These are phyloP conservation scores for Rhodamnia argentea DNA, from an alignment of 345 rosid species.

Conservation along the genomic window DNA sequence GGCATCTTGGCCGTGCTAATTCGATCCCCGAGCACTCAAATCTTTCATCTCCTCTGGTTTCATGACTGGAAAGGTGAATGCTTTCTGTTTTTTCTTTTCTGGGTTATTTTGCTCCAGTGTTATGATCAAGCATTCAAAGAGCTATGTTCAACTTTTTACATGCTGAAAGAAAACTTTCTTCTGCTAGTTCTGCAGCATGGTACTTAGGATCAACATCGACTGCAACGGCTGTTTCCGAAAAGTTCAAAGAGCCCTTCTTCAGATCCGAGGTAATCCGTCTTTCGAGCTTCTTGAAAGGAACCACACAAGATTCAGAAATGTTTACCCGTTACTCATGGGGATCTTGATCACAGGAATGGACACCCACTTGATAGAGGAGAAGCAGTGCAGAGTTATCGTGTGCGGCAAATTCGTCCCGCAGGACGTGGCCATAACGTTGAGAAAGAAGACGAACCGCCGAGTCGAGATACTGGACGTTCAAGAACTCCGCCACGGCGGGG, in stretches of 20 bases:
- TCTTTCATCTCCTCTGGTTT: not conserved
- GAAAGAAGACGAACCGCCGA: constrained; percentile 41
- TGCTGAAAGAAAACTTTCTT: not conserved
- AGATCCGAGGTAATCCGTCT: constrained; percentile 19
- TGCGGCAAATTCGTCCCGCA: constrained; percentile 26
- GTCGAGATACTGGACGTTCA: constrained; percentile 43
- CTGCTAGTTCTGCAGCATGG: constrained; percentile 26
- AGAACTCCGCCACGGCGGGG: not conserved
- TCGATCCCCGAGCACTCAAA: not conserved
- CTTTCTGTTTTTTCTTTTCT: not conserved
- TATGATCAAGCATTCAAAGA: not conserved
- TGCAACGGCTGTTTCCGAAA: constrained; percentile 40
- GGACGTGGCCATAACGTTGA: constrained; percentile 36
- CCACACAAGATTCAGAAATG: not conserved
- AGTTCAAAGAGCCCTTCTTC: constrained; percentile 32
- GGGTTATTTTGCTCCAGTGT: not conserved
- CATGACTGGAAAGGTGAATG: not conserved
- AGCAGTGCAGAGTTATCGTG: constrained; percentile 25
- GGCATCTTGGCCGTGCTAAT: not conserved
- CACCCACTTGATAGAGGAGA: constrained; percentile 30
- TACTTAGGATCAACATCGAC: constrained; percentile 43
- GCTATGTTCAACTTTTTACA: not conserved
- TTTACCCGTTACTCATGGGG: not conserved
- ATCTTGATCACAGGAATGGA: constrained; percentile 19
- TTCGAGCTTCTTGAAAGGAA: not conserved